A percentile compares a stretch with the other conserved stretches of the same genome.
Conservation (phyloP, 169 alveolate genomes). For the Cryptosporidium felis region DNA sequence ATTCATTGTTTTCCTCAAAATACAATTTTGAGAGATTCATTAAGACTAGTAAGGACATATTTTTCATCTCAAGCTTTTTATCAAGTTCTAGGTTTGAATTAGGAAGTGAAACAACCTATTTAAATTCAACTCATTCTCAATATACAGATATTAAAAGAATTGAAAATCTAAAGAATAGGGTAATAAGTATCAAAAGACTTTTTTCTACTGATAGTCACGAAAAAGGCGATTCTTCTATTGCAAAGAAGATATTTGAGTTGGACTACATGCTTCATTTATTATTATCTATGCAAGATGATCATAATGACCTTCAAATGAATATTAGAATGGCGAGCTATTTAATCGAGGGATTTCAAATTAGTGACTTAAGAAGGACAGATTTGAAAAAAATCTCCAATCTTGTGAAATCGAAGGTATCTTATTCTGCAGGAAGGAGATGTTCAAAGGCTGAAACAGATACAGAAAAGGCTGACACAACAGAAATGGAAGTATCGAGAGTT, state of each 20-base stretch:
- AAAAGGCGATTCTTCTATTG: background rate
- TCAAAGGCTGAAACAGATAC: background rate
- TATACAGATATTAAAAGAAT: too few relatives aligned
- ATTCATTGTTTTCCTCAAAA: too few relatives aligned
- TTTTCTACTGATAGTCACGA: background rate
- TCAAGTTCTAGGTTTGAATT: too few relatives aligned
- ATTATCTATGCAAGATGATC: too few relatives aligned
- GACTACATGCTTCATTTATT: too few relatives aligned
- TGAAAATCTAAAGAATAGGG: background rate
- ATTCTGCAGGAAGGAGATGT: constrained; percentile 7
- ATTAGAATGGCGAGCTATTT: constrained; percentile 10
- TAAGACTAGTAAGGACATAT: too few relatives aligned
- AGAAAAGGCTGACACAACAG: background rate
- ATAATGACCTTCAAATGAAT: too few relatives aligned
- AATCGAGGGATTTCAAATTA: constrained; percentile 36
- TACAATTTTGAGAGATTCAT: too few relatives aligned
- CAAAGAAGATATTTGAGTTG: background rate
- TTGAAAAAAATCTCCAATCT: constrained; percentile 55
- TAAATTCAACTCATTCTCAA: too few relatives aligned
- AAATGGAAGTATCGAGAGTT: background rate
- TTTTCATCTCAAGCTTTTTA: too few relatives aligned
- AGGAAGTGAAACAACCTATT: too few relatives aligned
- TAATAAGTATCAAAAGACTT: background rate
- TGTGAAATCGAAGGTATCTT: constrained; percentile 45
- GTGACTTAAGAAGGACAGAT: constrained; percentile 32